Conservation (phyloP, 805 yeast species). For the Torulaspora delbrueckii region DNA sequence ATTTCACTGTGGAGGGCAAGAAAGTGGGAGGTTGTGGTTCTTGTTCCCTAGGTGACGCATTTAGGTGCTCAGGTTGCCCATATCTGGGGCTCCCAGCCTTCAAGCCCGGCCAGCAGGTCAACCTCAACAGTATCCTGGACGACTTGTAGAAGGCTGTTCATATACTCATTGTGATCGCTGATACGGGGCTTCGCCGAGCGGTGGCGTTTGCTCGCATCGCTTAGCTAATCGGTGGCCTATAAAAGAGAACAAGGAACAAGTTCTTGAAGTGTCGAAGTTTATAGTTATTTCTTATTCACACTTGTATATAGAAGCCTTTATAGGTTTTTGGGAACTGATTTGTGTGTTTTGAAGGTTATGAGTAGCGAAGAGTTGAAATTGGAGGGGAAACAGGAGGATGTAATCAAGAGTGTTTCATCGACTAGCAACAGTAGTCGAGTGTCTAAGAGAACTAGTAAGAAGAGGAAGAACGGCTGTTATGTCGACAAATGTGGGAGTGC, state of each 20-base stretch:
- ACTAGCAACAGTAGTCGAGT: constrained; percentile 15
- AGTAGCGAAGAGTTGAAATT: constrained; percentile 1
- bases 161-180: neutral
- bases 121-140: constrained; percentile 69
- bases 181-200: constrained; percentile 5
- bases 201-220: constrained; percentile 7
- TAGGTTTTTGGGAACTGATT: neutral
- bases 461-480: constrained; percentile 45
- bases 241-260: neutral
- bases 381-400: constrained; percentile 2
- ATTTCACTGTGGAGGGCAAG: constrained; percentile 94
- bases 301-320: neutral
- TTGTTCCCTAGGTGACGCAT: constrained; percentile 96
- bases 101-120: constrained; percentile 91
- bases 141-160: constrained; percentile 46
- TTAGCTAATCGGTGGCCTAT: neutral
- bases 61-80: constrained; percentile 98
- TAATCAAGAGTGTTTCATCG: neutral
- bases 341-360: neutral
- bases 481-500: constrained; percentile 57
- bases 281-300: neutral
- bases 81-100: constrained; percentile 95
- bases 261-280: neutral
- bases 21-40: constrained; percentile 93
- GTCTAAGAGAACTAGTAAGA: constrained; percentile 23